Evolutionary conservation across 176 grass and related monocot species (phyloP).

Genomic region (Alloteropsis semialata): DNA sequence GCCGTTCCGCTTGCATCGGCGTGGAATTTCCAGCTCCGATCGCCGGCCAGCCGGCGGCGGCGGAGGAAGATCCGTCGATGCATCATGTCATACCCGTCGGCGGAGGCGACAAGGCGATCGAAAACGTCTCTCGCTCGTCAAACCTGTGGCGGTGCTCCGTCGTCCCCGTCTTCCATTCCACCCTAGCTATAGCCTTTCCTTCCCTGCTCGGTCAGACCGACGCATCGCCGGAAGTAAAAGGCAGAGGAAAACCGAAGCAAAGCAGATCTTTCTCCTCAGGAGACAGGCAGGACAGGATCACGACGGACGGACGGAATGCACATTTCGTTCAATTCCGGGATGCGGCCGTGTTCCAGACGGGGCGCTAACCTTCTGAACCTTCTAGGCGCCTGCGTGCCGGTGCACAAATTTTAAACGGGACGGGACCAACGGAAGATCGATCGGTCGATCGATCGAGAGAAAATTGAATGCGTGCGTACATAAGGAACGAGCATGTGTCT

Average conservation of each 20-base stretch:
- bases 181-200: neutral
- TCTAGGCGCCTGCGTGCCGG: neutral
- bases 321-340: neutral
- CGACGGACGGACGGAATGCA: too few species aligned
- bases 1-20: too few species aligned
- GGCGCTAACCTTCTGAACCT: slow-evolving; percentile 27
- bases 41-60: too few species aligned
- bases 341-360: slow-evolving; percentile 22
- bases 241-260: neutral
- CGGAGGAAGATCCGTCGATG: neutral
- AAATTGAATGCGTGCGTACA: neutral
- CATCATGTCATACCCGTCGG: too few species aligned
- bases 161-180: neutral
- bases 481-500: neutral
- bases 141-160: neutral
- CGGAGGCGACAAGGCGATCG: too few species aligned
- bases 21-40: too few species aligned
- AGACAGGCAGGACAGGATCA: neutral
- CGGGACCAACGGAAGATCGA: too few species aligned
- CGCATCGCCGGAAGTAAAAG: neutral
- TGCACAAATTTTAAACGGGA: neutral
- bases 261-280: too few species aligned
- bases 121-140: neutral
- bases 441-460: too few species aligned
- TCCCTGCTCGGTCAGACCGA: neutral